Evolutionary conservation across 257 asterid species (phyloP), one percentile per base, ranked within the genome.

Genomic region (Hygrophila difformis): DNA sequence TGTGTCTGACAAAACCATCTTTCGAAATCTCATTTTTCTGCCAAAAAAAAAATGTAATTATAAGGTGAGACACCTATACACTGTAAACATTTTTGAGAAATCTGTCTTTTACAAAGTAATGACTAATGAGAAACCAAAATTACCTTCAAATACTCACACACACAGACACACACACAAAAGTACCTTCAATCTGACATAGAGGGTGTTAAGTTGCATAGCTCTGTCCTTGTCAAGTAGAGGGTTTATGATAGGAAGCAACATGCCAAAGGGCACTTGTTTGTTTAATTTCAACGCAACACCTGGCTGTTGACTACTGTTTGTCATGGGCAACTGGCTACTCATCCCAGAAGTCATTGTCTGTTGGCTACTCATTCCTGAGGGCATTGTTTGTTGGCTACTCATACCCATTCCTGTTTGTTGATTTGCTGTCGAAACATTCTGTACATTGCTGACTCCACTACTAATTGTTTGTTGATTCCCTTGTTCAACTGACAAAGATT

Each of bases 181-280:
- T 51, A 85, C 98, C 91, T 79, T 89, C 22, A 89, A 78, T 62
- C 63, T 77, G 40, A 35, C 21, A 70, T 82, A 85, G 51, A 85
- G 78, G n/a, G 76, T 79, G 24, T 70, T 73, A 54, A 89, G 88
- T 44, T 85, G 94, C 98, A 78, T 68, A 16, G 84, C 82, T 66
- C 94, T 80, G 53, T 85, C 96, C 72, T 72, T 79, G 74, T 89
- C 96, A 53, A 85, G 94, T 60, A 73, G 93, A 51, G 93, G 91
- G 57, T 65, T 82, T 61, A 89, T 82, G 61, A 79, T 75, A 46
- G 96, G 94, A 64, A 89, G 94, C 76, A 89, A 60, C 82, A 79
- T 44, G 50, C 86, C 96, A 68, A 82, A 79, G 12, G 98, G 94
- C 55, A 89, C 96, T 70, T 85, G 96, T 62, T 80, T 85, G 55